phyloP scores from a whole-genome alignment of 2,329 filamentous ascomycete species.

The Ilyonectria sp. region DNA sequence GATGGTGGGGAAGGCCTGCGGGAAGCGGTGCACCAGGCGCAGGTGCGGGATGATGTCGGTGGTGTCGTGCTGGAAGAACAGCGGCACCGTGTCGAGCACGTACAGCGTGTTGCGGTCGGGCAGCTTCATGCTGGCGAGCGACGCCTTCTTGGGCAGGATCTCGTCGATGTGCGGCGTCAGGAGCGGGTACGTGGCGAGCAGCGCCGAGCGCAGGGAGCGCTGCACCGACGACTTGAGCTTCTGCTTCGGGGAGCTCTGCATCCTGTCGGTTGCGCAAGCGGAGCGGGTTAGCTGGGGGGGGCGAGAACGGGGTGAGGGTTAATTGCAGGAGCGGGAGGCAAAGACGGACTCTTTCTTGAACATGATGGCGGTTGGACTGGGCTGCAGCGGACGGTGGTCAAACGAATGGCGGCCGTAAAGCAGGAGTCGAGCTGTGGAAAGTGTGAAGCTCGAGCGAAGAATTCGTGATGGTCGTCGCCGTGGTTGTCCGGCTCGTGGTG shows the following conservation, averaged over 20 bases:
- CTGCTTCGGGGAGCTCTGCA: constrained; percentile 81
- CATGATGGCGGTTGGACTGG: constrained; percentile 69
- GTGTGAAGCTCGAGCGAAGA: constrained; percentile 14
- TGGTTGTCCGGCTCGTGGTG: constrained; percentile 36
- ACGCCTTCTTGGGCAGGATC: constrained; percentile 94
- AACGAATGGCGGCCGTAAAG: not conserved
- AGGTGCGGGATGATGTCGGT: constrained; percentile 89
- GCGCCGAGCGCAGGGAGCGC: constrained; percentile 85
- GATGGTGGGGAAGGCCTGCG: constrained; percentile 84
- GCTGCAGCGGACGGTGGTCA: constrained; percentile 7
- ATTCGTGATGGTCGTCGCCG: constrained; percentile 14
- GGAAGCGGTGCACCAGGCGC: constrained; percentile 90
- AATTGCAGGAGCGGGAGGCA: not conserved
- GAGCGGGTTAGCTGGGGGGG: constrained; percentile 37
- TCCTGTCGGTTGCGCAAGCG: constrained; percentile 69
- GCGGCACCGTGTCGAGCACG: constrained; percentile 80
- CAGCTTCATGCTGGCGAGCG: constrained; percentile 91
- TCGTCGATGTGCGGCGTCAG: constrained; percentile 92
- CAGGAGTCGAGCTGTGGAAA: not conserved
- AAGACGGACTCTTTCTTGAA: constrained; percentile 90
- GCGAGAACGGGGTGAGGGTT: constrained; percentile 5
- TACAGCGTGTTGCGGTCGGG: constrained; percentile 93
- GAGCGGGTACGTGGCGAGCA: constrained; percentile 88
- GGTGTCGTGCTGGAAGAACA: constrained; percentile 91
- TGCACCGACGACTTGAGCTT: constrained; percentile 98